Evolutionary conservation across 2,329 filamentous ascomycete genomes (phyloP).

Genomic region (Magnaporthiopsis rhizophila): DNA sequence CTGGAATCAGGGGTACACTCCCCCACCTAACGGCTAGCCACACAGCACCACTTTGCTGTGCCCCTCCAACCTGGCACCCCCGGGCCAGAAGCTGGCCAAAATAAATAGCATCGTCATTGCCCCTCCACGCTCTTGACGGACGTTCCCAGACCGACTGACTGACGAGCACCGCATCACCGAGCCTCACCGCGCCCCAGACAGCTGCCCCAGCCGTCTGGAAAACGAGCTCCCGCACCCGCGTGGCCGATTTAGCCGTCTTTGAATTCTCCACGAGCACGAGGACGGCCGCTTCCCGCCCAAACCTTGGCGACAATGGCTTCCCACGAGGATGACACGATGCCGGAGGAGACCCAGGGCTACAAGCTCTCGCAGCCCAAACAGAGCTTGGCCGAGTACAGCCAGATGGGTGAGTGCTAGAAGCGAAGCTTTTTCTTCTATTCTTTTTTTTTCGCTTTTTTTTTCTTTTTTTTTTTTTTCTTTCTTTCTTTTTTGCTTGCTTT

Average conservation of each 20-base stretch:
- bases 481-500: neutral
- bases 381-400: constrained; percentile 86
- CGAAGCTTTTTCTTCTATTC: neutral
- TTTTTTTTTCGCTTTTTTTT: neutral
- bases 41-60: neutral
- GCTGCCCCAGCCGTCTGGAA: neutral
- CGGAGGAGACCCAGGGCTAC: constrained; percentile 89
- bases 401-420: constrained; percentile 66
- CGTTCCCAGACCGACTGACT: neutral
- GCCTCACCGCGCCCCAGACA: neutral
- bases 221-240: neutral
- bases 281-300: neutral
- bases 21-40: neutral
- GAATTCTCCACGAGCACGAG: neutral
- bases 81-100: neutral
- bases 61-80: neutral
- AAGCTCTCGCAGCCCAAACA: constrained; percentile 97
- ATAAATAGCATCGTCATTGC: constrained; percentile 4
- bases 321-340: constrained; percentile 73
- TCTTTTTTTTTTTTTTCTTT: neutral
- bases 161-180: neutral
- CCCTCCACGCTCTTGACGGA: neutral
- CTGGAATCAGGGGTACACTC: neutral
- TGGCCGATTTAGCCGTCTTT: neutral
- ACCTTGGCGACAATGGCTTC: constrained; percentile 49